These are phyloP conservation scores for Globisporangium megalacanthum DNA, from an alignment of 352 stramenopile species.

Conservation along the genomic window DNA sequence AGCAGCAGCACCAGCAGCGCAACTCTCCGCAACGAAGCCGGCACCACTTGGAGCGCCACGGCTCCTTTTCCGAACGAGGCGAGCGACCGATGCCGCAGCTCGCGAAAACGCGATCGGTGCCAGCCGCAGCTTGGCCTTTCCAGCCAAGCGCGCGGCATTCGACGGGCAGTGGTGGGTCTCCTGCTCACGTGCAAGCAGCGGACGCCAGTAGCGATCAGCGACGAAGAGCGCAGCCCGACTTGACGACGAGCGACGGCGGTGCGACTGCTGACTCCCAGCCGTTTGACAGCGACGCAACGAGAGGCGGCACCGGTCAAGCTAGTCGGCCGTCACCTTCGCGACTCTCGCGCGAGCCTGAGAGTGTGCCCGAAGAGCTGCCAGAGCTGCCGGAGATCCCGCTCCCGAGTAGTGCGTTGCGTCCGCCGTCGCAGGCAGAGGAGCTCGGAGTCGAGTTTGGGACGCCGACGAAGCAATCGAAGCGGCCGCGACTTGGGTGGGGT, in stretches of 20 bases:
- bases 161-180: neutral
- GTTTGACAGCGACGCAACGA: constrained; percentile 4
- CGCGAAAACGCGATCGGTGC: constrained; percentile 8
- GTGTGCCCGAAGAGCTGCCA: constrained; percentile 46
- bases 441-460: constrained; percentile 23
- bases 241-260: neutral
- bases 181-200: constrained; percentile 8
- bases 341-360: neutral
- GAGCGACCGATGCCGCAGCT: constrained; percentile 8
- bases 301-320: neutral
- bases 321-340: constrained; percentile 6
- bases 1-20: constrained; percentile 3
- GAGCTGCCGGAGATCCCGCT: constrained; percentile 63
- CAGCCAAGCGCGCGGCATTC: constrained; percentile 3
- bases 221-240: constrained; percentile 4
- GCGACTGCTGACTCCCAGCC: neutral
- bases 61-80: constrained; percentile 25
- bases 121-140: constrained; percentile 3
- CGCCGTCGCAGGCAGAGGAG: constrained; percentile 6
- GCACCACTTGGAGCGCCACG: constrained; percentile 38
- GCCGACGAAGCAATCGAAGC: constrained; percentile 47
- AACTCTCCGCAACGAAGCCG: constrained; percentile 19
- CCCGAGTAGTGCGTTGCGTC: constrained; percentile 12
- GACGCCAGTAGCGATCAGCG: constrained; percentile 5
- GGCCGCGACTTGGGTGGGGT: constrained; percentile 72